phyloP scores from a whole-genome alignment of 2,329 filamentous ascomycete genomes.

The Emmonsia crescens region DNA sequence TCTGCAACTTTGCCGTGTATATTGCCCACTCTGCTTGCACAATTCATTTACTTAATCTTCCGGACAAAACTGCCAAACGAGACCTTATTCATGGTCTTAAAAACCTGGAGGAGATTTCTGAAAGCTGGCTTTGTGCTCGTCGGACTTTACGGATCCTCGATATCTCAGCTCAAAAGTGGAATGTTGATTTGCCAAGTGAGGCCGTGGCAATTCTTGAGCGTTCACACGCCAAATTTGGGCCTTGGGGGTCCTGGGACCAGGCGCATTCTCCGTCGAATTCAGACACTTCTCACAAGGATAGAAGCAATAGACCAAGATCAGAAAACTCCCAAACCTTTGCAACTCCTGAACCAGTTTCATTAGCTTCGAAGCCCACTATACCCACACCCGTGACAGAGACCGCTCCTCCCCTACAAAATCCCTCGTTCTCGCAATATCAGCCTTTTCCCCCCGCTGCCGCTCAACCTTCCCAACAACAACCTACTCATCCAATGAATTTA shows the following conservation, averaged over 20 bases:
- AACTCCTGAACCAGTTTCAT: neutral
- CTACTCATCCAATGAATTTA: neutral
- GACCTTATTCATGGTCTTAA: conserved; percentile 87
- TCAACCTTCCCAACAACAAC: neutral
- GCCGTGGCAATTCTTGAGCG: conserved; percentile 64
- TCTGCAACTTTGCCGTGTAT: conserved; percentile 94
- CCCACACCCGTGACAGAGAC: neutral
- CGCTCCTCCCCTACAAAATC: neutral
- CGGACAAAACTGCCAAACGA: conserved; percentile 78
- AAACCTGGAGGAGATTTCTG: conserved; percentile 88
- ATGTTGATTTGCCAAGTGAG: conserved; percentile 74
- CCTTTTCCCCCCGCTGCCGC: conserved; percentile 21
- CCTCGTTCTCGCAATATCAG: conserved; percentile 14
- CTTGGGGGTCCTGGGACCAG: conserved; percentile 49
- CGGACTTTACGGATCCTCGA: conserved; percentile 77
- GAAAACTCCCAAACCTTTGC: neutral
- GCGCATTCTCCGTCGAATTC: conserved; percentile 43
- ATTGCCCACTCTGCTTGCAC: conserved; percentile 91
- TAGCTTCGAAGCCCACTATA: neutral
- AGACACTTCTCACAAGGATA: conserved; percentile 17
- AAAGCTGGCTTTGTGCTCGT: conserved; percentile 84
- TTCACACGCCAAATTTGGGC: conserved; percentile 69
- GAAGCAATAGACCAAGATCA: neutral
- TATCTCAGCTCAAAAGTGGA: conserved; percentile 80
- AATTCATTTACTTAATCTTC: conserved; percentile 84